Conservation (phyloP, 2,329 filamentous ascomycete species). For the Xylariaceae sp. region DNA sequence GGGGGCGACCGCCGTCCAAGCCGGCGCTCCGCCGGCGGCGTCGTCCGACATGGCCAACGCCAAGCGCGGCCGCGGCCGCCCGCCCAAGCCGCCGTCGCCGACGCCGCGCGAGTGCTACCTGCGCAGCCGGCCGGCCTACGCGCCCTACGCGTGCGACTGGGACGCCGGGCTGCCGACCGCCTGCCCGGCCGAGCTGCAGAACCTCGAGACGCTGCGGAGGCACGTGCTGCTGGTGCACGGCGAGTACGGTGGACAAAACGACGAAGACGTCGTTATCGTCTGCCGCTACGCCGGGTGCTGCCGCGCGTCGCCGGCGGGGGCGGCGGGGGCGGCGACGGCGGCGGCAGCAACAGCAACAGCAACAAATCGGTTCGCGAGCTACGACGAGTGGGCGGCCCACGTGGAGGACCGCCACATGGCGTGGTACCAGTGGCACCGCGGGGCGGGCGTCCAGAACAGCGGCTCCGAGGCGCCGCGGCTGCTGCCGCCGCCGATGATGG, state of each 20-base stretch:
- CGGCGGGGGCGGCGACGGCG: too few relatives aligned
- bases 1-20: too few relatives aligned
- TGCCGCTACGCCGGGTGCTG: constrained; percentile 32
- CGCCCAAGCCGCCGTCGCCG: constrained; percentile 30
- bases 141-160: constrained; percentile 55
- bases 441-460: constrained; percentile 48
- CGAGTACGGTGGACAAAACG: neutral
- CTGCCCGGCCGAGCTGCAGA: constrained; percentile 55
- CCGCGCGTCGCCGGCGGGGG: too few relatives aligned
- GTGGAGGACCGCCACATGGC: constrained; percentile 46
- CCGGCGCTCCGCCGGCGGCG: neutral
- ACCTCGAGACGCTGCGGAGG: constrained; percentile 48
- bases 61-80: constrained; percentile 35
- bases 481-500: too few relatives aligned
- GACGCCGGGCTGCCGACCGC: constrained; percentile 8
- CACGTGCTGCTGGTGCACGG: constrained; percentile 48
- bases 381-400: constrained; percentile 37
- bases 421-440: constrained; percentile 49
- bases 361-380: constrained; percentile 9
- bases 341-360: too few relatives aligned
- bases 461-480: constrained; percentile 17
- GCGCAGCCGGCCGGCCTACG: constrained; percentile 34
- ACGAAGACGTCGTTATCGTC: constrained; percentile 5
- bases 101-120: constrained; percentile 35
- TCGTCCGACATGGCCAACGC: constrained; percentile 3